phyloP scores from a whole-genome alignment of 768 basidiomycete species.

The Hemileccinum rubropunctum region DNA sequence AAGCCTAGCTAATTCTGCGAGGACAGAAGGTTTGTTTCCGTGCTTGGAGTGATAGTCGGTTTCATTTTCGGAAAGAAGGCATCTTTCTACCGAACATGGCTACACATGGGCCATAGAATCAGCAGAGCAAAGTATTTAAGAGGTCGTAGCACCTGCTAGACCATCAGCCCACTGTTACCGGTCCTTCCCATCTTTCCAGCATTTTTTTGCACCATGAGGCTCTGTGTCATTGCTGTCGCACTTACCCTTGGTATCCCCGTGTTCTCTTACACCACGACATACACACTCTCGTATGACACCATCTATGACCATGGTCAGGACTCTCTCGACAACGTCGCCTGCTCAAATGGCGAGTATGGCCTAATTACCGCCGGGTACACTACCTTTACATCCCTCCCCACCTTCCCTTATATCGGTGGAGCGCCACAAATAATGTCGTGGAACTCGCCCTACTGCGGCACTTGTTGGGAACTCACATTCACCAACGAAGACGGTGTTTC shows the following conservation, averaged over 20 bases:
- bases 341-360: slow-evolving; percentile 53
- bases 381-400: slow-evolving; percentile 51
- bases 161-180: background rate
- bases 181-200: background rate
- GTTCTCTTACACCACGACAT: slow-evolving; percentile 2
- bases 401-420: slow-evolving; percentile 61
- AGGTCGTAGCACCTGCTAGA: background rate
- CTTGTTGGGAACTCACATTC: slow-evolving; percentile 60
- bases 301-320: slow-evolving; percentile 44
- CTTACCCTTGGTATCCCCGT: slow-evolving; percentile 8
- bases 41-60: background rate
- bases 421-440: slow-evolving; percentile 48
- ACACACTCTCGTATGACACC: slow-evolving; percentile 42
- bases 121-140: slow-evolving; percentile 1
- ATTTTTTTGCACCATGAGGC: slow-evolving; percentile 9
- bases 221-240: background rate
- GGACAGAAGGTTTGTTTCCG: background rate
- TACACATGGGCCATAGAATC: background rate
- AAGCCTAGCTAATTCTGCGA: background rate
- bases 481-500: slow-evolving; percentile 25
- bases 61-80: background rate
- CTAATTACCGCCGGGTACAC: slow-evolving; percentile 43
- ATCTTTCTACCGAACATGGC: background rate
- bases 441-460: slow-evolving; percentile 53
- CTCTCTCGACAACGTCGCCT: slow-evolving; percentile 44